Base-by-base conservation (phyloP, 2,329 filamentous ascomycete genomes). In the Trichoderma oligosporum region DNA sequence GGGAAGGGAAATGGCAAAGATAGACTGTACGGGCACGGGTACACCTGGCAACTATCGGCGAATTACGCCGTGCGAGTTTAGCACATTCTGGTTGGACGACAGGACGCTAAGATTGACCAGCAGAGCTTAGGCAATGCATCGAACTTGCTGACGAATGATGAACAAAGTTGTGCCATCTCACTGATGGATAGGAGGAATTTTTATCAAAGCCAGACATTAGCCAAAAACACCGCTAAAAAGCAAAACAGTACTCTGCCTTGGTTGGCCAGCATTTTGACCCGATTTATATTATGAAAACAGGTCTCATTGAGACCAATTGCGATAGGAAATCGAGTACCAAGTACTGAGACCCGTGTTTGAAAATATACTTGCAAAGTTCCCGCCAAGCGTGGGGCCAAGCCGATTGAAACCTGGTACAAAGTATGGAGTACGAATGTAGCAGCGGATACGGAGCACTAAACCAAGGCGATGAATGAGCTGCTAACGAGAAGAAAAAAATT, bases 71-170 rank as follows among this genome's bases (percentile, higher is more conserved):
- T 65, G 65, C 64, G 41, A 36, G 60, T 61, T 57, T 60, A 46
- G 54, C 52, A 62, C 22, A 22, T 52, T 65, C 48, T 64, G 65
- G 67, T 68, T 70, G 67, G 67, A 61, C 57, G 52, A 55, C 29
- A 48, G 42, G 58, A 65, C 66, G 63, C 61, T 62, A 56, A 55
- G 51, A 61, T 49, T 24, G 42, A 35, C 53, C 36, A 56, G 36
- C 42, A 57, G 20, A 48, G 29, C 38, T 52, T 41, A 36, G 46
- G 16, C 41, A 22, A 44, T 44, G 35, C 57, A 33, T 44, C 54
- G 54, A 62, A 57, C 55, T n/a, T 31, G 44, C 57, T 57, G 52
- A 53, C 33, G 31, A 46, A 44, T 8, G 22, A 18, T 8, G 18
- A 12, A 33, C 36, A 16, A 24, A 39, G 11, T 20, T 29, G 27